phyloP scores from a whole-genome alignment of 805 yeast species.

The Diddensiella transvaalensis region DNA sequence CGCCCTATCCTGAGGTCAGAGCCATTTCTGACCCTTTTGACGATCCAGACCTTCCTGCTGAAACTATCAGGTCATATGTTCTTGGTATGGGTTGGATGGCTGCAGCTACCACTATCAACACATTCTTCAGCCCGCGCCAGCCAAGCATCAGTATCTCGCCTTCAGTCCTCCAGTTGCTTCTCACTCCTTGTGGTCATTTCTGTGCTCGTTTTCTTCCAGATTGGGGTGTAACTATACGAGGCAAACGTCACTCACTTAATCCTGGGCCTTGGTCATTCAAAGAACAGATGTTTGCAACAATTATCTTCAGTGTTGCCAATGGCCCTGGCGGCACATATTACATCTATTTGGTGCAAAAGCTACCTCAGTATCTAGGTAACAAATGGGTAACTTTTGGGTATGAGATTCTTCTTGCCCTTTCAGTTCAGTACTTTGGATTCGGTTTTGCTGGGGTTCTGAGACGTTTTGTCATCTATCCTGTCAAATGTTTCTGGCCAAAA shows the following conservation, averaged over 20 bases:
- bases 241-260: slow-evolving; percentile 42
- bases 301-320: slow-evolving; percentile 7
- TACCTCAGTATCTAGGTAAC: slow-evolving; percentile 14
- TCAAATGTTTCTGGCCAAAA: slow-evolving; percentile 46
- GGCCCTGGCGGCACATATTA: slow-evolving; percentile 12
- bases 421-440: slow-evolving; percentile 52
- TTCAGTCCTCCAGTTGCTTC: slow-evolving; percentile 40
- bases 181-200: slow-evolving; percentile 55
- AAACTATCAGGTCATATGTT: slow-evolving; percentile 47
- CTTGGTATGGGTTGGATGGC: slow-evolving; percentile 41
- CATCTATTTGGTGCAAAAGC: slow-evolving; percentile 18
- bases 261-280: slow-evolving; percentile 63
- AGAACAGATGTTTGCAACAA: slow-evolving; percentile 61
- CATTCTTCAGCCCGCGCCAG: slow-evolving; percentile 53
- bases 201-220: slow-evolving; percentile 43
- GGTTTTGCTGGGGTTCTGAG: slow-evolving; percentile 54
- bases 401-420: slow-evolving; percentile 42
- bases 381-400: slow-evolving; percentile 40
- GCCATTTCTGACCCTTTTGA: slow-evolving; percentile 52
- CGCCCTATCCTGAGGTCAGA: slow-evolving; percentile 58
- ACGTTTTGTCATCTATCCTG: slow-evolving; percentile 45
- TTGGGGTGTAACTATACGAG: slow-evolving; percentile 40
- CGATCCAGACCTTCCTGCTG: slow-evolving; percentile 43
- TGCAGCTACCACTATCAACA: slow-evolving; percentile 52
- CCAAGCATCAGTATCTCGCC: slow-evolving; percentile 45